Evolutionary conservation across 2,329 filamentous ascomycete species (phyloP), one percentile per base, ranked within the genome.

Genomic region (Chaetomiaceae sp.): DNA sequence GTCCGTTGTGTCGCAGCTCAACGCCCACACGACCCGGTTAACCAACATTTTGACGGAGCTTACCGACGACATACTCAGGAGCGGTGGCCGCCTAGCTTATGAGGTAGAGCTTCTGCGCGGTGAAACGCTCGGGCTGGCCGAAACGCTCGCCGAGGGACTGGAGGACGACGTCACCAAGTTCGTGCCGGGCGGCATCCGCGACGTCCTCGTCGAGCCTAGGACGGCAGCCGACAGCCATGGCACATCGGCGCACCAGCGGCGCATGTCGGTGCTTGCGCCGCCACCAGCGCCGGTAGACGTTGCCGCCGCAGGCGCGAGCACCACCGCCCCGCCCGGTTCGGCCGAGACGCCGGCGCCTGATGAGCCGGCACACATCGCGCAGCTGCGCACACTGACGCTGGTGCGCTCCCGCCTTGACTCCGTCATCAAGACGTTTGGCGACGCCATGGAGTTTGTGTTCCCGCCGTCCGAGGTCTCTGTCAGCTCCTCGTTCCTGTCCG

Each of bases 401-500:
- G 88, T 97, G 22, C 86, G 90, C 41, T 70, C 79, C 2, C 84
- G 89, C n/a, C 76, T 98, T 14, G 90, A 97, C 54, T 78, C 82
- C 1, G 90, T 97, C 19, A 89, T 97, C 60, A 86, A 87, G 64
- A 85, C 84, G 1, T 98, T 98, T 64, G 91, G 90, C 33, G 85
- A 94, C 58, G 91, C 93, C 26, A 95, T 97, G 87, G 85, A 94
- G 57, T 97, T 95, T 76, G 85, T 88, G 1, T 81, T 96, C 40
- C 88, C 91, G 1, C 90, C 91, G 0, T 94, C 87, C 0, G 89
- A 95, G 61, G 68, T 90, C 11, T 91, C 86, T 0, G 79, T 94
- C 47, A 79, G 84, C 37, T 91, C 88, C 1, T 89, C 86, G 0
- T 89, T 96, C 60, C 81, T 96, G 38, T 94, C 88, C 6, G 88